A percentile compares a stretch with the other conserved stretches of the same genome.
phyloP scores from a whole-genome alignment of 148 eudicot species.

The Tetragonia tetragonoides region DNA sequence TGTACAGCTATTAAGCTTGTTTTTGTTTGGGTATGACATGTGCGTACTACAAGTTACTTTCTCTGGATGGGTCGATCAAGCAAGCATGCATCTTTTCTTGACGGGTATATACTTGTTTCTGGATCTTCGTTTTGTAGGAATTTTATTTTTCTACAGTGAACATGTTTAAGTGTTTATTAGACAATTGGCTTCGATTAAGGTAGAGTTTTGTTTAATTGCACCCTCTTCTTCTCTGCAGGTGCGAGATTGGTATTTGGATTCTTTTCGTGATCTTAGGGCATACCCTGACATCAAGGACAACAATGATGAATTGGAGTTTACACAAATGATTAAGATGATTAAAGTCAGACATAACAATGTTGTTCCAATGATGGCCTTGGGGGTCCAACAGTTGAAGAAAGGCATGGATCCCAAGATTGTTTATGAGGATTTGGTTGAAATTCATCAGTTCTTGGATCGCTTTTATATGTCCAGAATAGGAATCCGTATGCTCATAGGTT shows the following conservation, averaged over 20 bases:
- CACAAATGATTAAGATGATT: slow-evolving; percentile 80
- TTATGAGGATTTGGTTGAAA: slow-evolving; percentile 63
- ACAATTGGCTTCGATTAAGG: neutral
- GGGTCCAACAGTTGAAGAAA: slow-evolving; percentile 88
- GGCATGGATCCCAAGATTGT: slow-evolving; percentile 55
- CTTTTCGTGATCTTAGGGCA: slow-evolving; percentile 86
- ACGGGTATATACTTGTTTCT: no score
- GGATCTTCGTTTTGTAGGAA: no score
- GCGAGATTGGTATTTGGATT: slow-evolving; percentile 94
- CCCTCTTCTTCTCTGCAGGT: slow-evolving; percentile 43
- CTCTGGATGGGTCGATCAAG: no score
- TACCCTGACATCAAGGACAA: slow-evolving; percentile 68
- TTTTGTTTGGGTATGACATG: no score
- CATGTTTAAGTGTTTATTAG: neutral
- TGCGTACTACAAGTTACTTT: no score
- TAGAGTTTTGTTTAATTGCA: neutral
- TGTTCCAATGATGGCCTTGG: slow-evolving; percentile 96
- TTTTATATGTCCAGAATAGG: slow-evolving; percentile 98
- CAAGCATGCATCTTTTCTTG: no score
- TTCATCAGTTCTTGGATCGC: slow-evolving; percentile 92
- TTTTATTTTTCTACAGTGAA: no score
- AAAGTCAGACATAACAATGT: slow-evolving; percentile 97
- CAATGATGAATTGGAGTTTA: slow-evolving; percentile 74
- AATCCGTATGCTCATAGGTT: slow-evolving; percentile 96
- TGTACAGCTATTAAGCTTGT: neutral